These are phyloP conservation scores for Diophrys sp. DNA, from an alignment of 73 alveolate species.

Conservation along the genomic window DNA sequence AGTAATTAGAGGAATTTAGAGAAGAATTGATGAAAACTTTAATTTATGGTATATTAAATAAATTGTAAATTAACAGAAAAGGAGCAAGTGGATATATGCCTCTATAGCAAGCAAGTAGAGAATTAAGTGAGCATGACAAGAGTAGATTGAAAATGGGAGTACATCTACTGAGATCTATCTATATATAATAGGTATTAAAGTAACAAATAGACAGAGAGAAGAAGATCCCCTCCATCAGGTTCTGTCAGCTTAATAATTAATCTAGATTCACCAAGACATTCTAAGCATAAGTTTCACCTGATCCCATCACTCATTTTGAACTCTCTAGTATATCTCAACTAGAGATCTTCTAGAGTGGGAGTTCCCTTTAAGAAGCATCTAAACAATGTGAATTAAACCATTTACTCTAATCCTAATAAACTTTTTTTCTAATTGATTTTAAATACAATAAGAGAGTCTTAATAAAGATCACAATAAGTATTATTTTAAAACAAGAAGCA, in stretches of 20 bases:
- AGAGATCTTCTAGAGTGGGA: conserved; percentile 4
- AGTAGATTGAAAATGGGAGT: too few relatives aligned
- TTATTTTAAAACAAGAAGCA: too few relatives aligned
- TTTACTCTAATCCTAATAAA: neutral
- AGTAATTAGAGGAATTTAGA: neutral
- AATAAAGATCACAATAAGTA: too few relatives aligned
- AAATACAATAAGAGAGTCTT: neutral
- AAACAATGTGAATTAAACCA: neutral
- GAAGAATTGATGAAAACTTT: neutral
- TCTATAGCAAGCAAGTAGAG: too few relatives aligned
- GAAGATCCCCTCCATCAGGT: neutral
- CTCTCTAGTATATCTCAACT: neutral
- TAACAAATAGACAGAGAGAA: neutral
- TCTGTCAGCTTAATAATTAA: neutral
- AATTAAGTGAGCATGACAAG: too few relatives aligned
- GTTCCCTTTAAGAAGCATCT: neutral
- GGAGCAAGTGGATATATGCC: neutral
- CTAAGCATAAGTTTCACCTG: neutral
- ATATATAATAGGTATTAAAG: neutral
- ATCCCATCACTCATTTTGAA: neutral
- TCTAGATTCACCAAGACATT: neutral
- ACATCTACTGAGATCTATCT: neutral
- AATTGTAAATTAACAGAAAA: too few relatives aligned
- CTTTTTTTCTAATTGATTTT: neutral
- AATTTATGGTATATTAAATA: too few relatives aligned